Evolutionary conservation across 2,329 filamentous ascomycete genomes (phyloP), one percentile per base, ranked within the genome.

Genomic region (Ophiosphaerella narmari): DNA sequence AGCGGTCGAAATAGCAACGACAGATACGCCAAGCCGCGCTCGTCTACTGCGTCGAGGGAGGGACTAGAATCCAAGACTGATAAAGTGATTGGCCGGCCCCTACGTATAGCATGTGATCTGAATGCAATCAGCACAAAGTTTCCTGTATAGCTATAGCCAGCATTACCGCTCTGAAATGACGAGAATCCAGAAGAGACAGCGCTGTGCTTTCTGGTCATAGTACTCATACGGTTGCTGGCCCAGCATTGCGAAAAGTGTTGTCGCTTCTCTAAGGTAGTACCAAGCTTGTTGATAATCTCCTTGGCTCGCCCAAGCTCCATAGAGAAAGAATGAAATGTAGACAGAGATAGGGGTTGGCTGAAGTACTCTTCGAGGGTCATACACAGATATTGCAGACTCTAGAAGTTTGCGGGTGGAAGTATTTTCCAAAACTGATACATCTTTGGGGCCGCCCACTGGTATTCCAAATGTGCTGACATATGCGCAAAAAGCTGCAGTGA

Each of bases 291-390:
- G 85, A 68, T 91, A 87, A 68, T 86, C 79, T 55, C 91, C 87
- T 39, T 90, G 75, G 33, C 84, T 86, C 53, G 88, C 87, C 68
- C 87, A 84, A 50, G 86, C 87, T 33, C 83, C 87, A 62, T 90
- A 91, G 23, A 93, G 70, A 69, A 93, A 91, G 72, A 89, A 91
- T 46, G 87, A 91, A n/a, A 87, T 90, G 50, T 86, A 84, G 11
- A 90, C 65, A 6, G 59, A 66, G 12, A 57, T 53, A 1, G 58
- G 59, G 5, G 53, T 59, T 6, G 66, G 62, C n/a, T 48, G 57
- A 11, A 57, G 60, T 39, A 60, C 57, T 46, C 43, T 43, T 39
- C 55, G 33, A 38, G 56, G 37, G 46, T 60, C 36, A 52, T 63
- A 54, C 12, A 60, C 44, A 7, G 34, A 44, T 5, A 70, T 52